These are phyloP conservation scores for Echinosophora koreensis DNA, from an alignment of 306 rosid species.

Conservation along the genomic window DNA sequence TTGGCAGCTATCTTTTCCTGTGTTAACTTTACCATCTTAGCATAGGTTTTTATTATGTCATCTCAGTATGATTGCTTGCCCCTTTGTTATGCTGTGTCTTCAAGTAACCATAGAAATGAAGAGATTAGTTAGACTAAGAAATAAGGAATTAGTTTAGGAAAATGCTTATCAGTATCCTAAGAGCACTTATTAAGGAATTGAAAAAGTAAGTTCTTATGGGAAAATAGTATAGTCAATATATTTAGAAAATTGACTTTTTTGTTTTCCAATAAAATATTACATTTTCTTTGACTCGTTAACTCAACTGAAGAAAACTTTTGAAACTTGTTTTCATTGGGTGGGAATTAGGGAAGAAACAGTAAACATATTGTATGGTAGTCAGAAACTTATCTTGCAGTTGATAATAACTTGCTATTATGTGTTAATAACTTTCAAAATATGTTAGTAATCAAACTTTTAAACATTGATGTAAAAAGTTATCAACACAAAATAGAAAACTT, in stretches of 20 bases:
- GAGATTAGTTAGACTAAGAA: neutral
- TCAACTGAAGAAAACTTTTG: too few species aligned
- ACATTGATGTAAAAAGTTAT: too few species aligned
- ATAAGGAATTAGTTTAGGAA: too few species aligned
- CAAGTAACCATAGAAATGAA: conserved; percentile 19
- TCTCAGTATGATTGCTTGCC: conserved; percentile 30
- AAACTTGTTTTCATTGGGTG: neutral
- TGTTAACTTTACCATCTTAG: neutral
- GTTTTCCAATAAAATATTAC: too few species aligned
- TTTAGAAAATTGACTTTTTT: too few species aligned
- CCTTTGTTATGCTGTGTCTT: conserved; percentile 11
- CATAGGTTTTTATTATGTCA: conserved; percentile 35
- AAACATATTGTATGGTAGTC: neutral
- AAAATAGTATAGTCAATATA: too few species aligned
- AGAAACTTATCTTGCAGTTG: neutral
- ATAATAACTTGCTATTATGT: neutral
- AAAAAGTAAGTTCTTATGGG: too few species aligned
- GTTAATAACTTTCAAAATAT: too few species aligned
- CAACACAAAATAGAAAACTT: neutral
- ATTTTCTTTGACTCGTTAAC: too few species aligned
- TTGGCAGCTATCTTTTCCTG: neutral
- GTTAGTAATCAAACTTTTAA: neutral
- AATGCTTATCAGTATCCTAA: too few species aligned
- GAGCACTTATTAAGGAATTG: too few species aligned
- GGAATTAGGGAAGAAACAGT: neutral